A percentile compares a stretch with the other conserved stretches of the same genome.
phyloP scores from a whole-genome alignment of 169 alveolate genomes.

The Plasmodium berghei region DNA sequence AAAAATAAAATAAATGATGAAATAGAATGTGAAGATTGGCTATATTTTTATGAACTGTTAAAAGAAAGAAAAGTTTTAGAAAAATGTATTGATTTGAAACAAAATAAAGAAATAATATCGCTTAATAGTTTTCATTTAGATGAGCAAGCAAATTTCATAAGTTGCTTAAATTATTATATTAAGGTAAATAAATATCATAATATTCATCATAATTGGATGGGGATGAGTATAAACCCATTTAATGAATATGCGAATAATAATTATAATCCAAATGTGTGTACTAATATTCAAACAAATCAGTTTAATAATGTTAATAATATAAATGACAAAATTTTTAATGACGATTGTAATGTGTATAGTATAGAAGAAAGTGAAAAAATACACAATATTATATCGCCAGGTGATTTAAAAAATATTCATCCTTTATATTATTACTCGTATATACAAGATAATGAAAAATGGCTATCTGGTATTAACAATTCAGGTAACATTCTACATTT shows the following conservation, averaged over 20 bases:
- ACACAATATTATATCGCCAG: background rate
- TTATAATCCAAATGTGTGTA: background rate
- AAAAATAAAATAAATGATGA: slow-evolving; percentile 65
- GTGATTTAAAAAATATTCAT: slow-evolving; percentile 17
- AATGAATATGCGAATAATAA: slow-evolving; percentile 26
- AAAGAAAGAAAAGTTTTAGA: slow-evolving; percentile 70
- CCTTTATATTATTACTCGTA: slow-evolving; percentile 55
- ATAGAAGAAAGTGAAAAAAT: background rate
- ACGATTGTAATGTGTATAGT: background rate
- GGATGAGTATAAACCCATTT: slow-evolving; percentile 76
- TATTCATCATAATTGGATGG: slow-evolving; percentile 74
- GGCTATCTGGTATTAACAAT: slow-evolving; percentile 70
- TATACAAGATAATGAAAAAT: slow-evolving; percentile 61
- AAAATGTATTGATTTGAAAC: slow-evolving; percentile 27
- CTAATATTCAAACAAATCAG: background rate
- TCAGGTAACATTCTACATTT: slow-evolving; percentile 50
- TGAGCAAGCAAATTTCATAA: slow-evolving; percentile 73
- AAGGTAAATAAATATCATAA: slow-evolving; percentile 28
- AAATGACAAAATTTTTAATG: background rate
- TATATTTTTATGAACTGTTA: slow-evolving; percentile 72
- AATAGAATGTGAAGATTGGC: slow-evolving; percentile 75
- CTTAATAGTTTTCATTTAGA: slow-evolving; percentile 66
- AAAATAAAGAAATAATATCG: slow-evolving; percentile 2
- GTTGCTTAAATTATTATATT: slow-evolving; percentile 62
- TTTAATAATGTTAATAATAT: background rate